phyloP scores from a whole-genome alignment of 352 stramenopile species.

The Pythium vanterpoolii region DNA sequence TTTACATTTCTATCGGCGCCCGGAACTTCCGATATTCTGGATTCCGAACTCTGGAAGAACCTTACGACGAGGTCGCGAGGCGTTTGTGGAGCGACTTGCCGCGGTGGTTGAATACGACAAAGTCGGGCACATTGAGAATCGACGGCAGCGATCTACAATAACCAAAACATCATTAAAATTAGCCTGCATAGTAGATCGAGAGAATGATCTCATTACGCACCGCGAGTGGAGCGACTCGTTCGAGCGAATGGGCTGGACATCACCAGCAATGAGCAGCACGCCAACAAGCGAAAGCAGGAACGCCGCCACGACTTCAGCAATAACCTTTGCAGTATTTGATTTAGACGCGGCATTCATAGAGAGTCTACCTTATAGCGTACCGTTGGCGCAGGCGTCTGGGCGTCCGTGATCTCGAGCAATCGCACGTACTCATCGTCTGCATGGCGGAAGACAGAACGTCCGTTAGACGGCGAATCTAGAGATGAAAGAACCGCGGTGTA shows the following conservation, averaged over 20 bases:
- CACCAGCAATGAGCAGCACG: constrained; percentile 65
- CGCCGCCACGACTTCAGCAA: constrained; percentile 63
- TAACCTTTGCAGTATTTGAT: constrained; percentile 32
- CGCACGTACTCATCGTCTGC: constrained; percentile 76
- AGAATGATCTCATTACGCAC: constrained; percentile 23
- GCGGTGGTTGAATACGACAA: constrained; percentile 83
- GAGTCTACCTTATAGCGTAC: constrained; percentile 19
- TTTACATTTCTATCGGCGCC: no score
- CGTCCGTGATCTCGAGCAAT: constrained; percentile 67
- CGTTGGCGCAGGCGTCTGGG: constrained; percentile 58
- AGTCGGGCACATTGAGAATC: constrained; percentile 68
- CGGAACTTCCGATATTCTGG: no score
- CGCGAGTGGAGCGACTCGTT: constrained; percentile 61
- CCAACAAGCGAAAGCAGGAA: constrained; percentile 67
- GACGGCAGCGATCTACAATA: constrained; percentile 50
- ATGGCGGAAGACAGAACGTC: neutral
- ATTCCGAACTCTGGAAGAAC: neutral
- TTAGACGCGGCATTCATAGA: neutral
- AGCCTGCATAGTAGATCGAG: neutral
- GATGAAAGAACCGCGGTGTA: neutral
- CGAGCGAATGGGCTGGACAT: constrained; percentile 72
- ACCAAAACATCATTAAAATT: neutral
- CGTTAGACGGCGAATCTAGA: neutral
- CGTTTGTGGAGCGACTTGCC: constrained; percentile 72
- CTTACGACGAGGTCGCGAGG: constrained; percentile 28